Evolutionary conservation across 345 rosid genomes (phyloP).

Genomic region (Lumnitzera littorea): DNA sequence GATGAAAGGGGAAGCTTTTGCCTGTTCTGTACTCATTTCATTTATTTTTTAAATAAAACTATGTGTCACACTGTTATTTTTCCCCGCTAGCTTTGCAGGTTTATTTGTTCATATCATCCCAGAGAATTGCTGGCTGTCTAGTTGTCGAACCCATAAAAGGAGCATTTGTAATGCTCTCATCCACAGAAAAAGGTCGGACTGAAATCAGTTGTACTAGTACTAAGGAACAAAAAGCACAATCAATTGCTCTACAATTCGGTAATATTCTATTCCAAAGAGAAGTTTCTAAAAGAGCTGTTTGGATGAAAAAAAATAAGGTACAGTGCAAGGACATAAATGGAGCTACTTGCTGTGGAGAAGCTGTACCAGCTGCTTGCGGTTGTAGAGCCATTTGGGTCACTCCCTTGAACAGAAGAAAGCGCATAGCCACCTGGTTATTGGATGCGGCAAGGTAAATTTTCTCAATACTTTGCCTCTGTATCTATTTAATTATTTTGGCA

Average conservation of each 20-base stretch:
- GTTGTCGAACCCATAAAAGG: conserved; percentile 76
- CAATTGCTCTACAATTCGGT: conserved; percentile 60
- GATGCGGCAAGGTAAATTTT: conserved; percentile 61
- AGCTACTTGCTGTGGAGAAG: conserved; percentile 46
- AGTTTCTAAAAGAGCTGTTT: conserved; percentile 28
- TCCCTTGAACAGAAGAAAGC: conserved; percentile 72
- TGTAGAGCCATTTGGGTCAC: conserved; percentile 87
- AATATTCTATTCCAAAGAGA: conserved; percentile 49
- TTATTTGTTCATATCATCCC: conserved; percentile 51
- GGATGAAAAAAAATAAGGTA: conserved; percentile 12
- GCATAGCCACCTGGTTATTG: conserved; percentile 58
- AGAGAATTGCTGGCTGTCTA: conserved; percentile 62
- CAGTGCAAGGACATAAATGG: conserved; percentile 24
- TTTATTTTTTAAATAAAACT: background rate
- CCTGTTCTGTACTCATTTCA: background rate
- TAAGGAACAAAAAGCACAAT: conserved; percentile 24
- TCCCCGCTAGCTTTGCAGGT: conserved; percentile 33
- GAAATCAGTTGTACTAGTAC: background rate
- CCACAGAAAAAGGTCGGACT: conserved; percentile 17
- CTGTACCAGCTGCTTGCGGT: conserved; percentile 57
- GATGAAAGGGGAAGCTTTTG: no score
- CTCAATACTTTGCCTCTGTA: background rate
- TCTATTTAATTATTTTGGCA: background rate
- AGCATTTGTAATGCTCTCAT: conserved; percentile 53
- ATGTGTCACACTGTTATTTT: background rate